Base-by-base conservation (phyloP, 306 rosid genomes). In the Lablab purpureus region DNA sequence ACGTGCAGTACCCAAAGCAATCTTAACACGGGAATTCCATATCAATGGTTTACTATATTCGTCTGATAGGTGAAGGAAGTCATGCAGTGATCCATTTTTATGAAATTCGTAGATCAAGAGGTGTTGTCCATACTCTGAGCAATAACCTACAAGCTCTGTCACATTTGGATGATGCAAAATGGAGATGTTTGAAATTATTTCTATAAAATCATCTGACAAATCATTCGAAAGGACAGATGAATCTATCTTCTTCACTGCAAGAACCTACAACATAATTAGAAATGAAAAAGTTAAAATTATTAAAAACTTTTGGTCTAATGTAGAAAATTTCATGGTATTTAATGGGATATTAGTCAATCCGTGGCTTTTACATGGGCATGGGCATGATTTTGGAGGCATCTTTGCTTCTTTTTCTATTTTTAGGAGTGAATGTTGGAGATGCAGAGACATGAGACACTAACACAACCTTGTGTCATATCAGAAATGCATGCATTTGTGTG, bases 1-100 rank as follows among this genome's bases (percentile, higher is more conserved):
- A 43, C 99, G 97, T 37, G 98, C 98, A 74, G 94, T 93, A 50
- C 98, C 99, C 87, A 95, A 84, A 76, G 99, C 99, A 83, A 95
- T 90, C 90, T 95, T 95, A 80, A 95, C 97, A 43, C 99, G 93
- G 50, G 98, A 77, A 87, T 91, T 93, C 99, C 99, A 95, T 83
- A 92, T 91, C 88, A 95, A 74, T 43, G 99, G 99, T 85, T 93
- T 93, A 81, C 86, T 88, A 81, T 90, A 86, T 68, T 93, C 98
- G 81, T 93, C 96, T 71, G 92, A 82, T 51, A 95, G 84, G 80
- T 95, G 99, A 84, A 93, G 90, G 87, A 87, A 95, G 59, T 95
- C 99, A 65, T 90, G 89, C 82, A 95, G 85, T 12, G 98, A 88
- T 43, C 99, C 98, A 81, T 78, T 93, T 89, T 88, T 90, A 71